Percentiles rank a stretch among this genome's conserved stretches.
These are phyloP conservation scores for Tricholoma sp. DNA, from an alignment of 768 basidiomycete species.

Conservation along the genomic window DNA sequence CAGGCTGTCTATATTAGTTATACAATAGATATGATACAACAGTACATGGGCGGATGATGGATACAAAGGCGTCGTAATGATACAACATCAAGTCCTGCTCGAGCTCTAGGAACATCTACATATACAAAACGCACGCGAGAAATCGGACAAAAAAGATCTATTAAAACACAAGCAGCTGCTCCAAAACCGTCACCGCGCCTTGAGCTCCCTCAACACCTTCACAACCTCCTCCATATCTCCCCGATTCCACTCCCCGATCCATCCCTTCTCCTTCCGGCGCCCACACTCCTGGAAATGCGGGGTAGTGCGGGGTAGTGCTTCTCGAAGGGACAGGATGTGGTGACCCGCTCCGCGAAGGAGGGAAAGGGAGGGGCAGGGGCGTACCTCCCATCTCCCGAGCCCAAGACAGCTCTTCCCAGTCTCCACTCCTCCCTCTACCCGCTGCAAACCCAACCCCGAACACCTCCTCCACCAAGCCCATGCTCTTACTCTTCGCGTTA, in stretches of 20 bases:
- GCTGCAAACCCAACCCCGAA: neutral
- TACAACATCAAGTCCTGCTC: neutral
- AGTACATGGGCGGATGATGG: too few relatives aligned
- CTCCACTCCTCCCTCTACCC: neutral
- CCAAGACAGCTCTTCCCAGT: neutral
- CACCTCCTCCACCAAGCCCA: neutral
- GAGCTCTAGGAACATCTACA: neutral
- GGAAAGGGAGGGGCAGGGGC: neutral
- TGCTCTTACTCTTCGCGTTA: neutral
- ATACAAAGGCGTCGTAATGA: too few relatives aligned
- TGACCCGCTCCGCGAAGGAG: neutral
- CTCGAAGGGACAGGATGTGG: neutral
- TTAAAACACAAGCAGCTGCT: neutral
- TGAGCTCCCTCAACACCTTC: slow-evolving; percentile 3
- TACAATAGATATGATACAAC: too few relatives aligned
- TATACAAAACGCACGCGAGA: neutral
- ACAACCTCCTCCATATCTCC: slow-evolving; percentile 16
- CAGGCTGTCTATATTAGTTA: too few relatives aligned
- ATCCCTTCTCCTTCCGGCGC: slow-evolving; percentile 15
- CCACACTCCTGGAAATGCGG: neutral
- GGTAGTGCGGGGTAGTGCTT: neutral
- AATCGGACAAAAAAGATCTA: neutral
- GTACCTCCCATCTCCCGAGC: neutral
- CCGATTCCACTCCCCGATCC: slow-evolving; percentile 25
- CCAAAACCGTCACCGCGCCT: neutral